Conservation (phyloP, 2,329 filamentous ascomycete species). For the Dactylellina sp. region DNA sequence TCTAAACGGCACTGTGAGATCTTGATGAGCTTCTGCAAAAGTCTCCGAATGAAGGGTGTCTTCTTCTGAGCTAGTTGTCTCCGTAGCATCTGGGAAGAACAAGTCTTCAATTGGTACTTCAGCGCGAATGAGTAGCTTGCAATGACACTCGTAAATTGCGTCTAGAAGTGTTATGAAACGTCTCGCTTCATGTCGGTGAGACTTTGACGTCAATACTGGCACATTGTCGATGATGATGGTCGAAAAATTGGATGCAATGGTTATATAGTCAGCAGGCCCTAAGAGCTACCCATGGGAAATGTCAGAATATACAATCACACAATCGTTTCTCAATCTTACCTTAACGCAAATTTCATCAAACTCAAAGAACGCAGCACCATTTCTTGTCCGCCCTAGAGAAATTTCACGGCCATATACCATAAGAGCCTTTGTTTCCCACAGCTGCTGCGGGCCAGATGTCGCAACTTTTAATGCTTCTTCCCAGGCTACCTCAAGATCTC, state of each 20-base stretch:
- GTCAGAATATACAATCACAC: slow-evolving; percentile 9
- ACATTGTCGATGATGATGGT: slow-evolving; percentile 79
- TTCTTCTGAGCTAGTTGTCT: slow-evolving; percentile 60
- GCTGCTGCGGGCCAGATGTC: background rate
- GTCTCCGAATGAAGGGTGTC: slow-evolving; percentile 75
- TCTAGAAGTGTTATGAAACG: slow-evolving; percentile 84
- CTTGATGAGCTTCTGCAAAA: slow-evolving; percentile 80
- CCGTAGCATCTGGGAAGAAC: slow-evolving; percentile 76
- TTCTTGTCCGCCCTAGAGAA: slow-evolving; percentile 70
- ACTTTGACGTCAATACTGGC: slow-evolving; percentile 73
- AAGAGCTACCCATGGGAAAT: slow-evolving; percentile 65
- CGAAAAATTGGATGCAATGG: slow-evolving; percentile 81
- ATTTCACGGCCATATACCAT: slow-evolving; percentile 75
- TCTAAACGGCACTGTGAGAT: slow-evolving; percentile 79
- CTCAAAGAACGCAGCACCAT: slow-evolving; percentile 73
- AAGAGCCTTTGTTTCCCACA: slow-evolving; percentile 66
- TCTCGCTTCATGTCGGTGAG: slow-evolving; percentile 81
- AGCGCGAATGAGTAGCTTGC: slow-evolving; percentile 78
- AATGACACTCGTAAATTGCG: slow-evolving; percentile 83
- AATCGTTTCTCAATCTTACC: slow-evolving; percentile 4
- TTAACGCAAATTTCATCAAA: slow-evolving; percentile 74
- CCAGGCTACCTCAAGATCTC: slow-evolving; percentile 50
- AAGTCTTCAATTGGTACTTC: slow-evolving; percentile 76
- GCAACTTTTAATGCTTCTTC: slow-evolving; percentile 25
- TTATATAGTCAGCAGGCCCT: slow-evolving; percentile 85